Conservation (phyloP, 2,329 filamentous ascomycete genomes). For the Colletotrichum sp. region DNA sequence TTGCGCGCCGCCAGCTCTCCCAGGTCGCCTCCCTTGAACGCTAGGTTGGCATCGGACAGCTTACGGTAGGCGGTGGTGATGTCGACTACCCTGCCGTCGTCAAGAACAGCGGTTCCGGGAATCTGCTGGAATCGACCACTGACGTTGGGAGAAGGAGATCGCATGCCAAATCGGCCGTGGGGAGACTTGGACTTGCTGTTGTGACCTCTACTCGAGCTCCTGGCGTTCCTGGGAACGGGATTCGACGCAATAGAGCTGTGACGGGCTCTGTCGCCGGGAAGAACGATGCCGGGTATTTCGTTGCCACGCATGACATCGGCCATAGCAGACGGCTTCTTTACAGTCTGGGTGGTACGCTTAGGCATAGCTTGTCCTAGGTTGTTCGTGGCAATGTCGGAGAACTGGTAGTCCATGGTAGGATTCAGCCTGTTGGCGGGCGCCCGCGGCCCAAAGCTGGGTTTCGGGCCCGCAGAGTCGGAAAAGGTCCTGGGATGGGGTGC, state of each 20-base stretch:
- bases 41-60: constrained; percentile 73
- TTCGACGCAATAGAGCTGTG: constrained; percentile 41
- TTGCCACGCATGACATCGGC: constrained; percentile 58
- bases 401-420: constrained; percentile 61
- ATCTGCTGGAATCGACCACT: constrained; percentile 20
- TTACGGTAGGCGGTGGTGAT: constrained; percentile 73
- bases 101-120: constrained; percentile 49
- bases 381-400: constrained; percentile 61
- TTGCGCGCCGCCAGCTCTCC: constrained; percentile 66
- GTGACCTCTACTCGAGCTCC: constrained; percentile 29
- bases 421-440: constrained; percentile 24
- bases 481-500: constrained; percentile 53
- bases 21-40: constrained; percentile 66
- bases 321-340: constrained; percentile 44
- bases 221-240: constrained; percentile 24
- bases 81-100: constrained; percentile 68
- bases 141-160: constrained; percentile 20
- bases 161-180: constrained; percentile 44
- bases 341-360: constrained; percentile 56
- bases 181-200: constrained; percentile 60
- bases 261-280: constrained; percentile 50
- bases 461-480: constrained; percentile 53
- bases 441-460: constrained; percentile 51
- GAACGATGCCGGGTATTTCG: constrained; percentile 54
- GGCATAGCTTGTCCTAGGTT: constrained; percentile 53